A percentile compares a stretch with the other conserved stretches of the same genome.
Evolutionary conservation across 495 filamentous ascomycete genomes (phyloP).

Genomic region (Amphirosellinia nigrospora): DNA sequence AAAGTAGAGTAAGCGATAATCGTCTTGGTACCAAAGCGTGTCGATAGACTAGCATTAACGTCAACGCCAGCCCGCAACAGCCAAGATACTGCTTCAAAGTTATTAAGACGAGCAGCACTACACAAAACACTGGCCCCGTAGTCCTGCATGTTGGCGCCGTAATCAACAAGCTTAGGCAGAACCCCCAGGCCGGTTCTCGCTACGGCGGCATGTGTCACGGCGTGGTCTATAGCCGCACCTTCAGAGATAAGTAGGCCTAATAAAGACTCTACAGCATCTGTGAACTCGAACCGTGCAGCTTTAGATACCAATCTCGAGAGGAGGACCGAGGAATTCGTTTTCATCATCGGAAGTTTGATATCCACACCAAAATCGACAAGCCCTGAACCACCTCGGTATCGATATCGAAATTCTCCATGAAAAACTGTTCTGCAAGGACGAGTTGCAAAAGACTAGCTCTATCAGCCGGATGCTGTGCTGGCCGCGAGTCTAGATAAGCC

Average conservation of each 20-base stretch:
- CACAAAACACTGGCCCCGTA: background rate
- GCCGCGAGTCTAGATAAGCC: background rate
- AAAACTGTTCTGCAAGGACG: background rate
- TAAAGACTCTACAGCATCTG: background rate
- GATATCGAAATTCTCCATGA: background rate
- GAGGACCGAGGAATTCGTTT: background rate
- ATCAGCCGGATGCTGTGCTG: background rate
- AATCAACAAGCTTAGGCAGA: background rate
- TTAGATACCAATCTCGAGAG: background rate
- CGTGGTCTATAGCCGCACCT: background rate
- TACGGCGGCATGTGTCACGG: background rate
- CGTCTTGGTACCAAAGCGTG: background rate
- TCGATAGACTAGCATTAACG: background rate
- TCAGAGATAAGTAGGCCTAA: background rate
- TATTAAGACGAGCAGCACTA: background rate
- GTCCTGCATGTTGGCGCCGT: background rate
- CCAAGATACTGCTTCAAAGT: conserved; percentile 3
- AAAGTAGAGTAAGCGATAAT: background rate
- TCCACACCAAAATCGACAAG: background rate
- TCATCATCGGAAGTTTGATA: background rate
- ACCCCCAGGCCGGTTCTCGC: background rate
- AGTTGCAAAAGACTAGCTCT: background rate
- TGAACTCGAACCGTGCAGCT: background rate
- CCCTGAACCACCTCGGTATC: background rate
- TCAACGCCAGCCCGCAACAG: background rate